Evolutionary conservation across 257 asterid species (phyloP).

Genomic region (Euphrasia confusa): DNA sequence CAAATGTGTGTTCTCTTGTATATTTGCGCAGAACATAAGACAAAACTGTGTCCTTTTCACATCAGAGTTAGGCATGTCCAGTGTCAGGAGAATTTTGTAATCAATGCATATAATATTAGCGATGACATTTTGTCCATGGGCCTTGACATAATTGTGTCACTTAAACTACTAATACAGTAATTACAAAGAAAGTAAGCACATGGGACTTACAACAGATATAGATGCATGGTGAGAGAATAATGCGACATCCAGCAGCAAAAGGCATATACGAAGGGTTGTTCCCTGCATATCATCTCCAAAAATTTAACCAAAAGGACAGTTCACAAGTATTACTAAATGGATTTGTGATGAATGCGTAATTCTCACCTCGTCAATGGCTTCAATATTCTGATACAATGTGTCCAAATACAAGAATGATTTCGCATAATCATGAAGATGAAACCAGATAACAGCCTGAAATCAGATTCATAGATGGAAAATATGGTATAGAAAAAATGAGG

Average conservation of each 20-base stretch:
- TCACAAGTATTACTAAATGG: conserved; percentile 8
- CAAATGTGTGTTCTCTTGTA: conserved; percentile 6
- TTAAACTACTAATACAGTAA: conserved; percentile 14
- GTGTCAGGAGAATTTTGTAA: not conserved
- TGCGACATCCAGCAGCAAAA: conserved; percentile 83
- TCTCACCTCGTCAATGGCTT: conserved; percentile 83
- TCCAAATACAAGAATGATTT: conserved; percentile 70
- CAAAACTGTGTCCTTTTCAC: conserved; percentile 13
- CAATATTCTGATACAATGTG: conserved; percentile 67
- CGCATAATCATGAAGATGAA: conserved; percentile 79
- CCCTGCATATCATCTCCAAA: conserved; percentile 50
- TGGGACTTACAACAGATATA: conserved; percentile 67
- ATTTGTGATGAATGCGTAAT: conserved; percentile 6
- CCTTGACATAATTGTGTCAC: not conserved
- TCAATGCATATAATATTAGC: not conserved
- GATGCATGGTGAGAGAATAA: conserved; percentile 60
- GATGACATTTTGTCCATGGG: not conserved
- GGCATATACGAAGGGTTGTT: conserved; percentile 78
- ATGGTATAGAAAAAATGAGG: conserved; percentile 16
- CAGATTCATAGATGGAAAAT: conserved; percentile 22
- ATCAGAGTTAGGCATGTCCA: not conserved
- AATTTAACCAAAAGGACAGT: conserved; percentile 23
- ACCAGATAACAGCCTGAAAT: conserved; percentile 86
- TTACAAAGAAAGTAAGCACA: conserved; percentile 5
- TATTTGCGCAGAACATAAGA: conserved; percentile 3